These are phyloP conservation scores for Pythium apleroticum DNA, from an alignment of 352 stramenopile species.

Conservation along the genomic window DNA sequence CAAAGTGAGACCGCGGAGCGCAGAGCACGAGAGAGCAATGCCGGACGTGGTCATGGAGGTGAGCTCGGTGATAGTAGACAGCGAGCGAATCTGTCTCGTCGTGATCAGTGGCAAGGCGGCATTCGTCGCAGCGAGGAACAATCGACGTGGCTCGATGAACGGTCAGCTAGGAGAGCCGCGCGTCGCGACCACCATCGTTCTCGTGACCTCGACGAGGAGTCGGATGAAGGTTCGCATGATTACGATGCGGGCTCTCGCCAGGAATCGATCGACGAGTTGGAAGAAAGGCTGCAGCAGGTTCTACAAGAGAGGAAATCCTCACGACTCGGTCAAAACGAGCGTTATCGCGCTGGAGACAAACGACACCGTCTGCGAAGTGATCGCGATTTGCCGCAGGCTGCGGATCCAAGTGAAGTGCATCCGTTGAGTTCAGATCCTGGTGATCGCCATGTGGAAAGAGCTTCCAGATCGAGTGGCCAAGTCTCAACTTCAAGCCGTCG, in stretches of 20 bases:
- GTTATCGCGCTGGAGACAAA: not conserved
- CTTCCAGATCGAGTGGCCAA: no score
- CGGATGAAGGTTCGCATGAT: not conserved
- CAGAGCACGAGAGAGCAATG: not conserved
- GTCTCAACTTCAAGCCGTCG: not conserved
- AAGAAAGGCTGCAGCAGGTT: slow-evolving; percentile 8
- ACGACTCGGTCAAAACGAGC: not conserved
- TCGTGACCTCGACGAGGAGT: not conserved
- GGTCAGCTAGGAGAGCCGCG: not conserved
- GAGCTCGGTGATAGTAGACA: not conserved
- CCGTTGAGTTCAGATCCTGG: not conserved
- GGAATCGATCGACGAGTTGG: slow-evolving; percentile 3
- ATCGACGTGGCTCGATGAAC: not conserved
- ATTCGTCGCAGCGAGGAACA: not conserved
- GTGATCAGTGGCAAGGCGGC: not conserved
- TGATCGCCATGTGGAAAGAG: not conserved
- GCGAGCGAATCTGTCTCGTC: not conserved
- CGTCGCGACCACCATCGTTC: not conserved
- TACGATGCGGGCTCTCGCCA: not conserved
- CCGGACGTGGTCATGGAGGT: no score
- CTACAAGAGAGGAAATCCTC: not conserved
- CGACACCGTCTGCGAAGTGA: not conserved
- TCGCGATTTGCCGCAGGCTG: not conserved
- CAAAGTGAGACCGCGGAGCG: not conserved
- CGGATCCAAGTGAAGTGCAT: not conserved